A percentile compares a stretch with the other conserved stretches of the same genome.
phyloP scores from a whole-genome alignment of 1,139 yeast genomes.

The Barnettozyma hawaiiensis region DNA sequence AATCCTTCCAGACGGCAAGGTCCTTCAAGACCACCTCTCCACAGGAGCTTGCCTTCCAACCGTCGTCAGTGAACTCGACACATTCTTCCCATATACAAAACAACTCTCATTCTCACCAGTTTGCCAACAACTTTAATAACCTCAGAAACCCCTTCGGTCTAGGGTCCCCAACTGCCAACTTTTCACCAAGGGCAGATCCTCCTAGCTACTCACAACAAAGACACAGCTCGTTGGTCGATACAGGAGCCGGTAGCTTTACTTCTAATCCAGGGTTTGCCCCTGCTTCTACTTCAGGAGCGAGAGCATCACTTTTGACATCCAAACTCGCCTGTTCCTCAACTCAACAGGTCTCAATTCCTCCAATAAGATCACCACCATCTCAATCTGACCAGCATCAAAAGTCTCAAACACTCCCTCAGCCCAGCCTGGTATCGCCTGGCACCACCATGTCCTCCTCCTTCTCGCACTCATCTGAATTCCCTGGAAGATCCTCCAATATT shows the following conservation, averaged over 20 bases:
- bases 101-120: conserved; percentile 18
- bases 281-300: conserved; percentile 21
- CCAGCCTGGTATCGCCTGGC: not conserved
- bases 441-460: conserved; percentile 1
- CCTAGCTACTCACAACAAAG: conserved; percentile 13
- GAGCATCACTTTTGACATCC: conserved; percentile 28
- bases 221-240: conserved; percentile 8
- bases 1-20: conserved; percentile 25
- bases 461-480: conserved; percentile 1
- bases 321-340: conserved; percentile 22
- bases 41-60: conserved; percentile 17
- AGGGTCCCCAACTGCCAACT: conserved; percentile 20
- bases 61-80: conserved; percentile 22
- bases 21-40: conserved; percentile 21
- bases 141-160: conserved; percentile 19
- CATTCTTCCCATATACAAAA: conserved; percentile 19
- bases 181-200: conserved; percentile 21
- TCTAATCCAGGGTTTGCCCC: conserved; percentile 8
- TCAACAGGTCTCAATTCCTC: conserved; percentile 3
- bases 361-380: conserved; percentile 1
- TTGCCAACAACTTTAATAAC: conserved; percentile 16
- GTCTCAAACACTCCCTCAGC: conserved; percentile 4
- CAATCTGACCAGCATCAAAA: conserved; percentile 5
- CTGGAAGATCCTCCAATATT: conserved; percentile 19
- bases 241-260: not conserved